Conservation (phyloP, 1,139 yeast species). For the Hyphopichia khmerensis region DNA sequence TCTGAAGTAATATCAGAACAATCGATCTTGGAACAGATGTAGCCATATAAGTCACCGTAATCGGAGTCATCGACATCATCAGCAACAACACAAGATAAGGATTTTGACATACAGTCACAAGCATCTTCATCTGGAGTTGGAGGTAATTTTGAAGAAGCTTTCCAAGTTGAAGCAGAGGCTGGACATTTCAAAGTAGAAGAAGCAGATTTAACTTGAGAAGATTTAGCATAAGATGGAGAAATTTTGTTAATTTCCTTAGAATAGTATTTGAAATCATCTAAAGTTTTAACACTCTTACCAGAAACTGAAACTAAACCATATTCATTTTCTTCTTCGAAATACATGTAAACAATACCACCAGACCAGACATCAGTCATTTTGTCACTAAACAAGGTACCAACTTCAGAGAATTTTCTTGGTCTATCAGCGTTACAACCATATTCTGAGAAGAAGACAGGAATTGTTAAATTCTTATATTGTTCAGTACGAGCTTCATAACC, state of each 20-base stretch:
- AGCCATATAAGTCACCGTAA: conserved; percentile 54
- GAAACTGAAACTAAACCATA: conserved; percentile 72
- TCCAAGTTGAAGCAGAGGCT: conserved; percentile 48
- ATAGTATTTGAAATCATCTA: conserved; percentile 47
- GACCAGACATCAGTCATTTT: conserved; percentile 84
- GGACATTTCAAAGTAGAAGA: conserved; percentile 49
- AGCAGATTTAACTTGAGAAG: conserved; percentile 20
- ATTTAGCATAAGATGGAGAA: conserved; percentile 41
- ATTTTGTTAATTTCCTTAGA: conserved; percentile 59
- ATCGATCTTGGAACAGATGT: conserved; percentile 50
- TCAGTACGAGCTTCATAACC: conserved; percentile 76
- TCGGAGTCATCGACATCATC: conserved; percentile 42
- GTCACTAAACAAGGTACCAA: conserved; percentile 56
- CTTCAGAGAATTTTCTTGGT: conserved; percentile 76
- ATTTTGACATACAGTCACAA: conserved; percentile 54
- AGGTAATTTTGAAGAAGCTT: conserved; percentile 56
- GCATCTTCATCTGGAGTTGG: conserved; percentile 65
- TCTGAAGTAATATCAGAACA: conserved; percentile 57
- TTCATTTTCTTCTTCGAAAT: conserved; percentile 75
- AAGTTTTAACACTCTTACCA: conserved; percentile 39
- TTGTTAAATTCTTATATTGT: conserved; percentile 66
- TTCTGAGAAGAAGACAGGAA: conserved; percentile 88
- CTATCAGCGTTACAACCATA: conserved; percentile 75
- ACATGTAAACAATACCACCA: conserved; percentile 90
- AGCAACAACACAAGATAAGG: conserved; percentile 52